Base-by-base conservation (phyloP, 805 yeast species). In the Myxozyma geophila region DNA sequence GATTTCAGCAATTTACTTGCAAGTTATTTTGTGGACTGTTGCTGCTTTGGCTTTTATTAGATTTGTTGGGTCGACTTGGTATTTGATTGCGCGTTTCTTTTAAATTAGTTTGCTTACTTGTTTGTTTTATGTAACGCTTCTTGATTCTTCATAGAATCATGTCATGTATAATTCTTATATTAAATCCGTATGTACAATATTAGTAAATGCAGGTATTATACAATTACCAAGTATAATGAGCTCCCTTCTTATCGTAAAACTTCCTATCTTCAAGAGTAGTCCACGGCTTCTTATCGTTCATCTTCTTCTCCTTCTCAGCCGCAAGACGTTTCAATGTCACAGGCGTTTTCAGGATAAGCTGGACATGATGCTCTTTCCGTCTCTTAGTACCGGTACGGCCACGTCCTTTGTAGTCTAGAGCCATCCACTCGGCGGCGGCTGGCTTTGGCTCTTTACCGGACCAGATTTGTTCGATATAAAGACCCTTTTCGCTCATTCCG, bases 401-500 rank as follows among this genome's bases (percentile, higher is more conserved):
- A 79, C 98, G 86, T 68, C 95, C 97, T 79, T 91, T 92, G 74
- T 83, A 81, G 70, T 93, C 97, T 9, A 86, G 76, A 74, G 95
- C 83, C 75, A 85, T 87, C 36, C 74, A 71, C 87, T 88, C 85
- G 57, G 77, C 73, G 21, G 96, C 97, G 3, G 15, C 21, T 8
- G 66, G 54, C 39, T 50, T 53, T 2, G 64, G 62, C 75, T 93
- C 98, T 62, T 92, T 86, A 48, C 97, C 98, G 35, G 86, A 86
- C 98, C 98, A 93, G 63, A 92, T 85, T 72, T 89, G 89, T 50
- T 87, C 84, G 61, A 93, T 83, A 71, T 87, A 90, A 49, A 92
- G 75, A 44, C 83, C 83, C 63, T 87, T 83, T 28, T 85, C 82
- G 65, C 86, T 77, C 65, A 88, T 76, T 2, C 86, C 85, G 67